Evolutionary conservation across 2,329 filamentous ascomycete genomes (phyloP).

Genomic region (Colletotrichum echinochloae): DNA sequence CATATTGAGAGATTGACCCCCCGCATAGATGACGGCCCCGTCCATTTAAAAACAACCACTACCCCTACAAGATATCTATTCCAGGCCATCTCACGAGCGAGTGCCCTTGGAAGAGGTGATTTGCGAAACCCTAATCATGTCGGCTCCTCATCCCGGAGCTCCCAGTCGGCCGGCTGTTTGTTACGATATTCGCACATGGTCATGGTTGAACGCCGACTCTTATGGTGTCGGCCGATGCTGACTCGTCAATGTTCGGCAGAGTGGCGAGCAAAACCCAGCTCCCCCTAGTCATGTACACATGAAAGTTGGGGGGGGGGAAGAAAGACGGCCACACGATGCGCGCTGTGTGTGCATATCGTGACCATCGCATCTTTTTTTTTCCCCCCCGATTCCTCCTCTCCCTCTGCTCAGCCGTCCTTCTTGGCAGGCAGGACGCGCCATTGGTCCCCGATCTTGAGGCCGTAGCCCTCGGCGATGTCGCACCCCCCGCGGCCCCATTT

Average conservation of each 20-base stretch:
- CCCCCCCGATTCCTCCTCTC: not conserved
- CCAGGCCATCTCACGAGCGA: not conserved
- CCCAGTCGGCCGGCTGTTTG: no score
- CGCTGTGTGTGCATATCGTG: no score
- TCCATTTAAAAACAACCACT: no score
- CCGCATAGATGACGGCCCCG: conserved; percentile 30
- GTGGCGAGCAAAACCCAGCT: no score
- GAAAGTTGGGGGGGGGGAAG: not conserved
- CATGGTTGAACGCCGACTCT: not conserved
- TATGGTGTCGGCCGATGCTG: not conserved
- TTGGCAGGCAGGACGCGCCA: conserved; percentile 58
- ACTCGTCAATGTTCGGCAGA: no score
- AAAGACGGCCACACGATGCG: not conserved
- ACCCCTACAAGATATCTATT: conserved; percentile 18
- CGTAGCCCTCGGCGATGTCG: conserved; percentile 52
- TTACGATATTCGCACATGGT: no score
- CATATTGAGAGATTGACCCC: not conserved
- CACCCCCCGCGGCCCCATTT: conserved; percentile 62
- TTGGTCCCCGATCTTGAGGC: conserved; percentile 56
- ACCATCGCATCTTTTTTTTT: not conserved
- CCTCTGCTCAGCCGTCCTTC: not conserved
- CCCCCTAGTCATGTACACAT: not conserved
- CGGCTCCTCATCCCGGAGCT: not conserved
- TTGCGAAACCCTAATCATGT: not conserved
- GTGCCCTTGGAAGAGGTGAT: not conserved